These are phyloP conservation scores for Isabelozyma gotoi DNA, from an alignment of 805 yeast species.

Conservation along the genomic window DNA sequence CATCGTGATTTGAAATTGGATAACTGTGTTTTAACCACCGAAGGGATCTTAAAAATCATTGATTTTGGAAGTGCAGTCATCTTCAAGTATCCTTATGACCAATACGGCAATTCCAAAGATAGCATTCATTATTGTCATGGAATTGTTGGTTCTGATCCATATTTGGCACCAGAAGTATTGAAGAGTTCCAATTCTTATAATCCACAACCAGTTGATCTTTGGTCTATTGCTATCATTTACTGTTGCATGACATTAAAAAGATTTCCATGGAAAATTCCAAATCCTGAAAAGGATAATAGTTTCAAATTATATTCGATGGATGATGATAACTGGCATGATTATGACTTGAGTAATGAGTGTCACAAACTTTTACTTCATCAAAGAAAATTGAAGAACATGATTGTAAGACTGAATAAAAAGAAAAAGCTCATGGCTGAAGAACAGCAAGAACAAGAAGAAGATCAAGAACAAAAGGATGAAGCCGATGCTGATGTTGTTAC, in stretches of 20 bases:
- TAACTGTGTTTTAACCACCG: constrained; percentile 73
- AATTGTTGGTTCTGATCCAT: constrained; percentile 84
- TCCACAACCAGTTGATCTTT: constrained; percentile 90
- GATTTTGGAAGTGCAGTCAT: constrained; percentile 87
- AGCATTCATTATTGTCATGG: constrained; percentile 75
- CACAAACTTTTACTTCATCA: constrained; percentile 64
- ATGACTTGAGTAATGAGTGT: constrained; percentile 66
- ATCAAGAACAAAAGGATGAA: constrained; percentile 3
- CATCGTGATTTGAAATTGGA: constrained; percentile 83
- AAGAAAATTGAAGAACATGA: constrained; percentile 51
- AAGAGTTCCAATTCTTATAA: constrained; percentile 60
- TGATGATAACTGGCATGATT: constrained; percentile 79
- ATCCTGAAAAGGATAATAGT: constrained; percentile 67
- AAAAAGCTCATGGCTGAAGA: constrained; percentile 24
- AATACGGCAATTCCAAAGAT: constrained; percentile 44
- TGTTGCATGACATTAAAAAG: constrained; percentile 90
- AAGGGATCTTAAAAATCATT: constrained; percentile 74
- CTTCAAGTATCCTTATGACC: constrained; percentile 75
- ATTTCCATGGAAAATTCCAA: constrained; percentile 95
- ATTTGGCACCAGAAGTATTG: constrained; percentile 89
- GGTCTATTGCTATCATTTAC: constrained; percentile 90
- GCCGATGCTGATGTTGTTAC: not conserved
- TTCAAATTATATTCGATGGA: constrained; percentile 81
- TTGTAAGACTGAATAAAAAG: constrained; percentile 42
- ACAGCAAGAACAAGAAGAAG: constrained; percentile 7